phyloP scores from a whole-genome alignment of 305 asterid species.

The Caryopteris hybrid region DNA sequence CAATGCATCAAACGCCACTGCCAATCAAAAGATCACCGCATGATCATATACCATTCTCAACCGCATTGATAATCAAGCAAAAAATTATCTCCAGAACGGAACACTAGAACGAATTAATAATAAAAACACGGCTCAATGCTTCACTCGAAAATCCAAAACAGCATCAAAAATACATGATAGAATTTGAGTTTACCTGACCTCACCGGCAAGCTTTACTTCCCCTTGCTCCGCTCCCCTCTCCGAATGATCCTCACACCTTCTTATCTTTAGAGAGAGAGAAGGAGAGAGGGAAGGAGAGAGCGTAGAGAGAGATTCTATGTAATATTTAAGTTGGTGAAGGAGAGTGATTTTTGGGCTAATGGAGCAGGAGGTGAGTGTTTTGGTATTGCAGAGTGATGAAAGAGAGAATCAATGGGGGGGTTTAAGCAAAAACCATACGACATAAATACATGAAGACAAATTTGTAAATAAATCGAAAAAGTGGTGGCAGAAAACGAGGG shows the following conservation, averaged over 20 bases:
- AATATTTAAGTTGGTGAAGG: not conserved
- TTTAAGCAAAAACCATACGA: not conserved
- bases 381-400: not conserved
- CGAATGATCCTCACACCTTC: not conserved
- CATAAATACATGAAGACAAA: conserved; percentile 9
- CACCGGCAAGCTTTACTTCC: conserved; percentile 9
- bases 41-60: conserved; percentile 18
- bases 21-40: conserved; percentile 22
- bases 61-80: conserved; percentile 25
- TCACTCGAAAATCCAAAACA: not conserved
- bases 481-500: conserved; percentile 21
- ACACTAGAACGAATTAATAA: not conserved
- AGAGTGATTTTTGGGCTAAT: conserved; percentile 14
- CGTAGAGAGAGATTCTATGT: no score
- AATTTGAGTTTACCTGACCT: not conserved
- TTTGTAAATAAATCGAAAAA: conserved; percentile 11
- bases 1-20: conserved; percentile 16
- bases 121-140: not conserved
- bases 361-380: conserved; percentile 16
- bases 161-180: not conserved
- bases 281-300: not conserved
- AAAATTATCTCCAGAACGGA: not conserved
- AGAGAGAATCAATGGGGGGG: conserved; percentile 22
- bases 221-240: not conserved
- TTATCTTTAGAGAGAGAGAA: conserved; percentile 10